Conservation (phyloP, 2,329 filamentous ascomycete species). For the Claviceps sp. region DNA sequence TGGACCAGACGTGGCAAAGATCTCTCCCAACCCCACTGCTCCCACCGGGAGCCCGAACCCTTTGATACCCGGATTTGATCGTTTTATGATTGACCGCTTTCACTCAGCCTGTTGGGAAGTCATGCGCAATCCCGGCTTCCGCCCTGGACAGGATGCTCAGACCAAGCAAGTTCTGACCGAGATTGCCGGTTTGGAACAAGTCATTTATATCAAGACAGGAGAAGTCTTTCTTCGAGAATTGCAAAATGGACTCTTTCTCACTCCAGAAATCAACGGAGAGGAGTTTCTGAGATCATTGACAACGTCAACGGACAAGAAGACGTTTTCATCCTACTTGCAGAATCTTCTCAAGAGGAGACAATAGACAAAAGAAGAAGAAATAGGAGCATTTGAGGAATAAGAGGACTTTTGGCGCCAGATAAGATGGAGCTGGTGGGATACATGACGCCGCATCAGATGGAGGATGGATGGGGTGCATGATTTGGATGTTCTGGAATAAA, state of each 20-base stretch:
- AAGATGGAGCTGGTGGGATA: too few relatives aligned
- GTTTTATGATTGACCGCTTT: slow-evolving; percentile 80
- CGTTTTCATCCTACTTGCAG: slow-evolving; percentile 51
- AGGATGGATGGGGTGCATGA: background rate
- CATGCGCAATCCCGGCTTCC: slow-evolving; percentile 65
- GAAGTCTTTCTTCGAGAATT: slow-evolving; percentile 62
- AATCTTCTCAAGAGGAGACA: slow-evolving; percentile 36
- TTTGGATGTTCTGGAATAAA: slow-evolving; percentile 1
- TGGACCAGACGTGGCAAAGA: slow-evolving; percentile 59
- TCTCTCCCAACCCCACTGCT: slow-evolving; percentile 36
- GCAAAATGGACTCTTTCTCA: slow-evolving; percentile 48
- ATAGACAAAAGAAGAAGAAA: slow-evolving; percentile 7
- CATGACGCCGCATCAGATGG: background rate
- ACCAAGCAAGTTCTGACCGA: slow-evolving; percentile 78
- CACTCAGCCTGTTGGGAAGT: slow-evolving; percentile 85
- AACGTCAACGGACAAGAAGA: slow-evolving; percentile 44
- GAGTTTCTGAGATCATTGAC: slow-evolving; percentile 47
- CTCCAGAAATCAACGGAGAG: slow-evolving; percentile 47
- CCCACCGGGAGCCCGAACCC: slow-evolving; percentile 39
- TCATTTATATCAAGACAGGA: slow-evolving; percentile 82
- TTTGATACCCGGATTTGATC: slow-evolving; percentile 74
- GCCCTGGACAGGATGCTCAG: slow-evolving; percentile 68
- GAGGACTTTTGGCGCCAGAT: too few relatives aligned
- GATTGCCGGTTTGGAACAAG: slow-evolving; percentile 75
- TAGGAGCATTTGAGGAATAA: background rate